These are phyloP conservation scores for Polymyxa betae DNA, from an alignment of 208 protist species.

Conservation along the genomic window DNA sequence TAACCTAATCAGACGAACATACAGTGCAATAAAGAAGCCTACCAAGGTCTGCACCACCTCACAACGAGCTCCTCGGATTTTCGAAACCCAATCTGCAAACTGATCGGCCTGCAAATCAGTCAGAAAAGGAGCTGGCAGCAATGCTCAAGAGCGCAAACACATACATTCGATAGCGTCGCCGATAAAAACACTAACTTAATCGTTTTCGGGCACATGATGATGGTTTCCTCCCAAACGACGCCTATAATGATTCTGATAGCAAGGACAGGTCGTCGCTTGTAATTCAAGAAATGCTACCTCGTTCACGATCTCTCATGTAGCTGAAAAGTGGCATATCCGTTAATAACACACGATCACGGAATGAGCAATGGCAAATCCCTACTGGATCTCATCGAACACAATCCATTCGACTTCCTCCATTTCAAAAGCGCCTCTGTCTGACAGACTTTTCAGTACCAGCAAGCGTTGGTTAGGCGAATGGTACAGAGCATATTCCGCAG, in stretches of 20 bases:
- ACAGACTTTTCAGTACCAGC: background rate
- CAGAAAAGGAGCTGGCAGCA: background rate
- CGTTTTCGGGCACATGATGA: slow-evolving; percentile 92
- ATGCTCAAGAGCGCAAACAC: background rate
- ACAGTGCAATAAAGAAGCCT: slow-evolving; percentile 72
- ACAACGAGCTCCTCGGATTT: slow-evolving; percentile 83
- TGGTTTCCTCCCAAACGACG: slow-evolving; percentile 99
- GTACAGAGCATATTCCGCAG: slow-evolving; percentile 72
- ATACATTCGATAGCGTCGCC: slow-evolving; percentile 97
- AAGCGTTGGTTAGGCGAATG: background rate
- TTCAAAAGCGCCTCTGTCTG: slow-evolving; percentile 47
- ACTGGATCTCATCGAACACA: slow-evolving; percentile 58
- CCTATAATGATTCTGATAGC: background rate
- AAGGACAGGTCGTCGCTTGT: background rate
- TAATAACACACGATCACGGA: background rate
- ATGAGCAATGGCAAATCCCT: background rate
- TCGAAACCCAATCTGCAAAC: slow-evolving; percentile 97
- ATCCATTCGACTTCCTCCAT: slow-evolving; percentile 52
- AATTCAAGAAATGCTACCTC: slow-evolving; percentile 78
- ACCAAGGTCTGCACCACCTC: slow-evolving; percentile 97
- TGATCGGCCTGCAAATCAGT: slow-evolving; percentile 79
- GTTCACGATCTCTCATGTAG: slow-evolving; percentile 96
- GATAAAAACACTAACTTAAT: slow-evolving; percentile 99
- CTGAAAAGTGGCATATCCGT: background rate
- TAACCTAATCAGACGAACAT: background rate